Evolutionary conservation across 768 basidiomycete genomes (phyloP).

Genomic region (Candolleomyces eurysporus): DNA sequence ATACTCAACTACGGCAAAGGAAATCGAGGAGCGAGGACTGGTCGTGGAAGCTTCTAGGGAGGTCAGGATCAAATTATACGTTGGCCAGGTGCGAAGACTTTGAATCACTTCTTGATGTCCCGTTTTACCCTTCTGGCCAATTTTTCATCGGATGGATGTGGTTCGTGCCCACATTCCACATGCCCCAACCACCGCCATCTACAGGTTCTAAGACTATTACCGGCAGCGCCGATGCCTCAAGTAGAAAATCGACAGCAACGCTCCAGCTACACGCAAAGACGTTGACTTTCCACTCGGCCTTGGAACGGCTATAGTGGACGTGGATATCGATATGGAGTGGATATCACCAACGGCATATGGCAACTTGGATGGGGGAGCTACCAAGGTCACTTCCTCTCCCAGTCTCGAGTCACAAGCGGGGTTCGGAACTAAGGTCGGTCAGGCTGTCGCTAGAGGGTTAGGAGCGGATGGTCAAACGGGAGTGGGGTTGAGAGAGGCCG

Average conservation of each 20-base stretch:
- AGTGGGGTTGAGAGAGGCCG: background rate
- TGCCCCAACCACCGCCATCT: constrained; percentile 47
- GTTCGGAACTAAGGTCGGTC: background rate
- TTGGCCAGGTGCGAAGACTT: constrained; percentile 53
- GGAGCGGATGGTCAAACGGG: background rate
- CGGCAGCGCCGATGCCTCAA: background rate
- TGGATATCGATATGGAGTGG: constrained; percentile 64
- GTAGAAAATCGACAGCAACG: background rate
- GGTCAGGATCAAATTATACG: constrained; percentile 67
- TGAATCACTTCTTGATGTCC: background rate
- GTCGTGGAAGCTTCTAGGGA: constrained; percentile 67
- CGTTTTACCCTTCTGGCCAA: background rate
- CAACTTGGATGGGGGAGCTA: background rate
- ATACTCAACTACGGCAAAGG: background rate
- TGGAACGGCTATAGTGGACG: constrained; percentile 63
- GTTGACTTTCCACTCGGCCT: constrained; percentile 78
- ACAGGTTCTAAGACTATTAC: background rate
- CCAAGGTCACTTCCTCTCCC: background rate
- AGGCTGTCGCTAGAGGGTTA: background rate
- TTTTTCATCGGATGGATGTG: constrained; percentile 78
- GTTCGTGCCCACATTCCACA: constrained; percentile 84
- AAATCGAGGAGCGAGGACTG: constrained; percentile 35
- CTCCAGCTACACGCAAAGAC: constrained; percentile 73
- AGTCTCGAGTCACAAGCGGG: background rate
- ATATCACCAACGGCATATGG: constrained; percentile 11